These are phyloP conservation scores for Globisporangium ultimum DNA, from an alignment of 352 stramenopile genomes.

Conservation along the genomic window DNA sequence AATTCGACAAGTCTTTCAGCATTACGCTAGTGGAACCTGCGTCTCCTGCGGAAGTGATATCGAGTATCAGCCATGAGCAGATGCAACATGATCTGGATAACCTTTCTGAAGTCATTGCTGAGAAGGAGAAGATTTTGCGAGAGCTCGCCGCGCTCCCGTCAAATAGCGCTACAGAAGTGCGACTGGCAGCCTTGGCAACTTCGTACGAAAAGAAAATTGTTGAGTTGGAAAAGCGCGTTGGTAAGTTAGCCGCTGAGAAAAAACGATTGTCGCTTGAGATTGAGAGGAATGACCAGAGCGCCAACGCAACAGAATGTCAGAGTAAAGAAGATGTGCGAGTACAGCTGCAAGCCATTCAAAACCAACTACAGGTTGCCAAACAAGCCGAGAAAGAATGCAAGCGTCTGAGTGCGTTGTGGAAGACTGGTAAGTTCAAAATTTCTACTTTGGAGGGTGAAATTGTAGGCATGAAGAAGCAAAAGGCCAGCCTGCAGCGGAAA, in stretches of 20 bases:
- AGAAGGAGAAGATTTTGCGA: conserved; percentile 45
- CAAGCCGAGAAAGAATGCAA: conserved; percentile 38
- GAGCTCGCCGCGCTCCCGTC: conserved; percentile 18
- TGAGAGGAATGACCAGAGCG: conserved; percentile 5
- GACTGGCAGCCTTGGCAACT: conserved; percentile 26
- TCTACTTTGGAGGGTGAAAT: conserved; percentile 45
- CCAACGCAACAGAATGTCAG: not conserved
- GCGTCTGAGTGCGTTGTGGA: conserved; percentile 26
- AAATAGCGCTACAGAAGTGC: conserved; percentile 12
- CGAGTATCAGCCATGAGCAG: conserved; percentile 2
- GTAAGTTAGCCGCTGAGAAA: conserved; percentile 25
- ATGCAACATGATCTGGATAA: conserved; percentile 21
- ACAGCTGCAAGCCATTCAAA: conserved; percentile 24
- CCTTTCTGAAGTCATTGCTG: conserved; percentile 41
- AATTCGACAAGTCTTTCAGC: conserved; percentile 30
- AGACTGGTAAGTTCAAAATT: conserved; percentile 42
- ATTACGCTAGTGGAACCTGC: not conserved
- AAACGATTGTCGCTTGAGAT: conserved; percentile 20
- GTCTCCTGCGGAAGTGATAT: too few relatives aligned
- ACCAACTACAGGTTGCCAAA: conserved; percentile 29
- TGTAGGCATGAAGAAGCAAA: conserved; percentile 45
- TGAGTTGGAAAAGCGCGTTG: conserved; percentile 27
- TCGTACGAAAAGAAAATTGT: conserved; percentile 43
- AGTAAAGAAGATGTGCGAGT: conserved; percentile 12
- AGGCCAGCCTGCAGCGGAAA: conserved; percentile 31